Conservation (phyloP, 805 yeast genomes). For the Nakazawaea peltata region DNA sequence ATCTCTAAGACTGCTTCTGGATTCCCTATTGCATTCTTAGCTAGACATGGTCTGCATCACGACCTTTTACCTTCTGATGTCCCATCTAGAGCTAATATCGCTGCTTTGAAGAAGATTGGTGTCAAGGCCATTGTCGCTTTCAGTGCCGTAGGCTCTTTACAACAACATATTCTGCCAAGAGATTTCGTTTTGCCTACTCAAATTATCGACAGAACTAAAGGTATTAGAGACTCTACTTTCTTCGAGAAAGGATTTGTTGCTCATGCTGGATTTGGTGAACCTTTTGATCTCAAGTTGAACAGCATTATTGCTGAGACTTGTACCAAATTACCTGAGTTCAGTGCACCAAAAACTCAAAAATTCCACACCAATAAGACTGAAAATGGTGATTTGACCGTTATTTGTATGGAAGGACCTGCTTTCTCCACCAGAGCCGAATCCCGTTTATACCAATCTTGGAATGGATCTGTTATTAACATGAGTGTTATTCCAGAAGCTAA, state of each 20-base stretch:
- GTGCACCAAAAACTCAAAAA: slow-evolving; percentile 31
- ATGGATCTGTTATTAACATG: slow-evolving; percentile 96
- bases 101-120: slow-evolving; percentile 84
- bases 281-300: slow-evolving; percentile 75
- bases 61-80: slow-evolving; percentile 87
- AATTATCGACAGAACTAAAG: slow-evolving; percentile 94
- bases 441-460: slow-evolving; percentile 74
- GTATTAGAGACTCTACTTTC: slow-evolving; percentile 82
- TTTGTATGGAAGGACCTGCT: slow-evolving; percentile 99
- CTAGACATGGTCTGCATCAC: slow-evolving; percentile 91
- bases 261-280: slow-evolving; percentile 96
- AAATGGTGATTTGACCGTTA: slow-evolving; percentile 69
- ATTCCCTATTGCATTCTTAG: slow-evolving; percentile 85
- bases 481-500: slow-evolving; percentile 96
- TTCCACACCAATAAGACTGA: slow-evolving; percentile 64
- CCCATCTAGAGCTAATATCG: slow-evolving; percentile 90
- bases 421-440: slow-evolving; percentile 97
- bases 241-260: slow-evolving; percentile 93
- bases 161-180: slow-evolving; percentile 81
- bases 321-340: slow-evolving; percentile 35
- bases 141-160: slow-evolving; percentile 93
- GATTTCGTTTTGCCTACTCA: slow-evolving; percentile 97
- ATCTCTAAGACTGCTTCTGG: slow-evolving; percentile 72
- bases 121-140: slow-evolving; percentile 87
- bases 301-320: slow-evolving; percentile 52